Conservation (phyloP, 2,329 filamentous ascomycete genomes). For the Fusarium haematococcum region DNA sequence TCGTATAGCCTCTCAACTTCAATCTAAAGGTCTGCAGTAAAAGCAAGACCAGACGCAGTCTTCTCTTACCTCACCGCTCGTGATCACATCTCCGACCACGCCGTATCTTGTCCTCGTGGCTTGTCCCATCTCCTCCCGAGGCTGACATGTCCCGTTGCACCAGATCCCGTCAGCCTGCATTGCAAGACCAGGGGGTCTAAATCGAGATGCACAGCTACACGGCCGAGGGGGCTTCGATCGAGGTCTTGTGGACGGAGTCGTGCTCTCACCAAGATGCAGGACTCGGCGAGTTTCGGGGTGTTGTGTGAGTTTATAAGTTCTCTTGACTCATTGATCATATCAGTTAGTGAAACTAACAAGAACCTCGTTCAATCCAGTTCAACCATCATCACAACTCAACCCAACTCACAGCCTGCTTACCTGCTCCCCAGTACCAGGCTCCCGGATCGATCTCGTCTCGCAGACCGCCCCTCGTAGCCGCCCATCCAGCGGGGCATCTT, state of each 20-base stretch:
- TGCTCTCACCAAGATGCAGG: neutral
- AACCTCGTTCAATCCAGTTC: neutral
- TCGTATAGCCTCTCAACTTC: neutral
- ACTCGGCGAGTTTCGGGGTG: neutral
- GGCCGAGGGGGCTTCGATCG: slow-evolving; percentile 20
- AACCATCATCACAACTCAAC: neutral
- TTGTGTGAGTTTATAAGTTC: neutral
- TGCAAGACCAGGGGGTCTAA: slow-evolving; percentile 35
- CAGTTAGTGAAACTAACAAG: neutral
- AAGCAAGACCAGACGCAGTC: neutral
- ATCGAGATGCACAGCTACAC: slow-evolving; percentile 34
- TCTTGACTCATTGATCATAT: neutral
- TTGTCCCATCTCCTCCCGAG: slow-evolving; percentile 20
- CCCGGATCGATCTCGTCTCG: slow-evolving; percentile 31
- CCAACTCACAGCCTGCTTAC: neutral
- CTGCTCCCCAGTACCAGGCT: slow-evolving; percentile 18
- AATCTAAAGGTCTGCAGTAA: neutral
- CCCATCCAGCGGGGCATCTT: slow-evolving; percentile 14
- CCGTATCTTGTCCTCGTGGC: slow-evolving; percentile 20
- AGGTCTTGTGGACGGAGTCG: slow-evolving; percentile 1
- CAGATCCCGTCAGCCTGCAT: slow-evolving; percentile 43
- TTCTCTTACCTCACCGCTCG: neutral
- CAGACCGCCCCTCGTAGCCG: slow-evolving; percentile 24
- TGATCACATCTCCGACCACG: neutral
- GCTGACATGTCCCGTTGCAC: slow-evolving; percentile 33